A percentile compares a stretch with the other conserved stretches of the same genome.
phyloP scores from a whole-genome alignment of 2,329 filamentous ascomycete genomes.

The Pyrenochaeta sp. region DNA sequence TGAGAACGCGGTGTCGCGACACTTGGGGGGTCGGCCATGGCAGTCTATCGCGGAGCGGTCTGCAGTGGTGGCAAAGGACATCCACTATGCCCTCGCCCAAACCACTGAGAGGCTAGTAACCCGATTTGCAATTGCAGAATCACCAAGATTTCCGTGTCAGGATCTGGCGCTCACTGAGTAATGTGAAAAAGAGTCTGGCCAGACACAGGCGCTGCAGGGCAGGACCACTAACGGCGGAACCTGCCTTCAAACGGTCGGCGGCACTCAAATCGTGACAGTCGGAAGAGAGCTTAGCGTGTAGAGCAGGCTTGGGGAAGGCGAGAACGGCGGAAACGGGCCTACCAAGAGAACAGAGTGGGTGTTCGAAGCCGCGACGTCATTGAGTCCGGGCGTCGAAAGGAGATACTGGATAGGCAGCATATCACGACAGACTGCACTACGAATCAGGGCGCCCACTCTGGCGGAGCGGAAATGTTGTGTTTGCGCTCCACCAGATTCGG shows the following conservation, averaged over 20 bases:
- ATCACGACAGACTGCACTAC: background rate
- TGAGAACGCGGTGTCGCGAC: constrained; percentile 6
- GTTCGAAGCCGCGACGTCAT: background rate
- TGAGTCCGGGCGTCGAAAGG: background rate
- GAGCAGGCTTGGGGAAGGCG: no score
- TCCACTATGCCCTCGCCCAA: constrained; percentile 2
- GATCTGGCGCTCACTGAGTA: background rate
- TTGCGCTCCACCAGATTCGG: background rate
- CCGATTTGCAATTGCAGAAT: constrained; percentile 1
- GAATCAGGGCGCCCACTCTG: background rate
- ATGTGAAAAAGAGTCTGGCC: no score
- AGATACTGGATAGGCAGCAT: background rate
- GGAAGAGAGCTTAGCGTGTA: no score
- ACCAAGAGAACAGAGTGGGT: no score
- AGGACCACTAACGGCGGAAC: no score
- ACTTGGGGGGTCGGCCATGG: constrained; percentile 5
- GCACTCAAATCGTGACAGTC: no score
- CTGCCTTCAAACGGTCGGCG: no score
- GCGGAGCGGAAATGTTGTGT: background rate
- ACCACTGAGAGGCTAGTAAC: background rate
- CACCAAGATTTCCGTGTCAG: background rate
- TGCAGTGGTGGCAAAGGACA: background rate
- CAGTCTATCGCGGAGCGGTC: background rate
- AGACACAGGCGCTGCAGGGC: no score
- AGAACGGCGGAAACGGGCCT: no score